A percentile compares a stretch with the other conserved stretches of the same genome.
phyloP scores from a whole-genome alignment of 768 basidiomycete genomes.

The Xerocomellus intermedius region DNA sequence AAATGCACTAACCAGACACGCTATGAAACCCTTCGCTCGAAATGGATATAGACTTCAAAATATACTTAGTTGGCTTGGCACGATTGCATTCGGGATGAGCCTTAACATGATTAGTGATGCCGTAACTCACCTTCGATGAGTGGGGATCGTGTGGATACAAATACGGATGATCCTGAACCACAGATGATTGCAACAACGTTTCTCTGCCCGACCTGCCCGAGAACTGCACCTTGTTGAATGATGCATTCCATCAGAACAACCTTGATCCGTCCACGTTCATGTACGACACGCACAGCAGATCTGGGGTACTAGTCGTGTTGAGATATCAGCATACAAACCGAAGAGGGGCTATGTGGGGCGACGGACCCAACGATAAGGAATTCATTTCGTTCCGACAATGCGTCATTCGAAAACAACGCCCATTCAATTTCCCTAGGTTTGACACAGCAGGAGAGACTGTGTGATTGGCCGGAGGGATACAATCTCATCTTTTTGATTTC shows the following conservation, averaged over 20 bases:
- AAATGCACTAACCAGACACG: neutral
- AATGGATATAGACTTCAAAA: neutral
- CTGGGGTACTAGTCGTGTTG: neutral
- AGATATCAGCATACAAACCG: neutral
- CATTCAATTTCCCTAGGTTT: neutral
- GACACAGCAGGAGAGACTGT: neutral
- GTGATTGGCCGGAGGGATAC: too few species aligned
- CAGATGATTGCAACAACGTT: neutral
- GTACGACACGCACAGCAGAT: neutral
- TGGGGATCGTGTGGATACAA: neutral
- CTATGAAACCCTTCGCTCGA: neutral
- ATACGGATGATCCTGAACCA: neutral
- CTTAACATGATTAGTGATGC: neutral
- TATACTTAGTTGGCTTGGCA: neutral
- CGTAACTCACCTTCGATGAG: neutral
- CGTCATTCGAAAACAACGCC: neutral
- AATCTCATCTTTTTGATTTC: too few species aligned
- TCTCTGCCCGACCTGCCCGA: neutral
- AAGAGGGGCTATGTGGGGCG: neutral
- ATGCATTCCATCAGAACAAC: neutral
- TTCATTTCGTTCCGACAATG: slow-evolving; percentile 16
- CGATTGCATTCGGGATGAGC: neutral
- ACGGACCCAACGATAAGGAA: neutral
- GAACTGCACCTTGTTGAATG: neutral
- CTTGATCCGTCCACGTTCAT: neutral